Percentiles rank a stretch among this genome's conserved stretches.
These are phyloP conservation scores for Mikania micrantha DNA, from an alignment of 129 eudicot species.

Conservation along the genomic window DNA sequence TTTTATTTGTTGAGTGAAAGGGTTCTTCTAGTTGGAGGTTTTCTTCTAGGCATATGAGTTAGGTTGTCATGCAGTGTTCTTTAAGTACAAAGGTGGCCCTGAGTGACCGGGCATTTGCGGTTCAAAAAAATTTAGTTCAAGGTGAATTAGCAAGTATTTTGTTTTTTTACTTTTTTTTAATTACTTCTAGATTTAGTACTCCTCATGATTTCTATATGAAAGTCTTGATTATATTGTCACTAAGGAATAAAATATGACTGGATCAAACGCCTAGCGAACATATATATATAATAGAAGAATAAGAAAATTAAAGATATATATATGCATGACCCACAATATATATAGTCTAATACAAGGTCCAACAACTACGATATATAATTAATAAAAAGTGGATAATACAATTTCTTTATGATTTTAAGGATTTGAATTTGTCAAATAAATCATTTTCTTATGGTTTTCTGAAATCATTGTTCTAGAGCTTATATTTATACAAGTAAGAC, in stretches of 20 bases:
- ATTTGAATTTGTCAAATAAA: not conserved
- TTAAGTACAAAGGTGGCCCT: too few species aligned
- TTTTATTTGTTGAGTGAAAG: too few species aligned
- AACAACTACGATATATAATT: slow-evolving; percentile 1
- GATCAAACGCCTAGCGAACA: not conserved
- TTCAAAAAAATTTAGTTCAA: too few species aligned
- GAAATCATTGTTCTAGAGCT: not conserved
- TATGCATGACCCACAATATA: not conserved
- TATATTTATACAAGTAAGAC: not conserved
- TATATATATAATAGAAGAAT: too few species aligned
- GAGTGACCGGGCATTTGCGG: too few species aligned
- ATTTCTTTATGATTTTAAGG: not conserved
- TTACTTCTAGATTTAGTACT: not conserved
- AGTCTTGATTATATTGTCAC: not conserved
- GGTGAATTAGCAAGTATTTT: not conserved
- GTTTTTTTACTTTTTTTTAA: too few species aligned
- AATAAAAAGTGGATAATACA: not conserved
- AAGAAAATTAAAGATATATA: not conserved
- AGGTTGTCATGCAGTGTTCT: too few species aligned
- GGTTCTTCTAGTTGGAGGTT: too few species aligned
- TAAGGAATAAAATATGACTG: not conserved
- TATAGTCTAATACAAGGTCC: not conserved
- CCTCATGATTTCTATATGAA: not conserved
- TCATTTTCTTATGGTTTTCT: not conserved
- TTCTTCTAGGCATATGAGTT: too few species aligned